Evolutionary conservation across 805 yeast genomes (phyloP), one percentile per base, ranked within the genome.

Genomic region (Dipodascus albidus): DNA sequence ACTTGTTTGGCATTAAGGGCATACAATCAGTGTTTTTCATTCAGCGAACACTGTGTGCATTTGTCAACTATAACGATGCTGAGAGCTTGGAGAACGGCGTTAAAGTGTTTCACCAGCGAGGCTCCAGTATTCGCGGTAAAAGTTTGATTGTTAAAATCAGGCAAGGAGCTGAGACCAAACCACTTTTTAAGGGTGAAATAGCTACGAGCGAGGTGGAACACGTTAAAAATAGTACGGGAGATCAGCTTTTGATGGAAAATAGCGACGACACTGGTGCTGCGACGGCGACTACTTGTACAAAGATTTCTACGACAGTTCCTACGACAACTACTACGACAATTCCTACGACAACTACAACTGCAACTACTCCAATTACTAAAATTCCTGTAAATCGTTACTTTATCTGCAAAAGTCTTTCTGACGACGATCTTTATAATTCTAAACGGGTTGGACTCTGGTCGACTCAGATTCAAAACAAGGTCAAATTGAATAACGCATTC

Each of bases 21-120:
- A 63, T 71, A 41, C 68, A 64, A 50, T 65, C 70, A 49, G 65
- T 71, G 44, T 70, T 70, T 52, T 55, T 71, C 53, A 71, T 71
- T 41, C 66, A 69, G 53, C 63, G 69, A n/a, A 68, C 74, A 3
- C 68, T 66, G 19, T 72, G 75, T 49, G 75, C 75, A 3, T 71
- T 71, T 55, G 70, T 72, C 44, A 71, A 71, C 56, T 71, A 69
- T 59, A 52, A 53, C 24, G 53, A 60, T 35, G 58, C 54, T n/a
- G 57, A 52, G 15, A 70, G 70, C 2, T 63, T 68, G 17, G 61
- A 60, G 23, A 65, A 59, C 15, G 73, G 65, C 3, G 53, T 67
- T 8, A 58, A 54, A 14, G 55, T 53, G 22, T 63, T 68, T 54
- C 49, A 58, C 42, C 50, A 55, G 14, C 57, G 67, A 3, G 70